A percentile compares a stretch with the other conserved stretches of the same genome.
These are phyloP conservation scores for Microdochium trichocladiopsis DNA, from an alignment of 2,329 filamentous ascomycete species.

Conservation along the genomic window DNA sequence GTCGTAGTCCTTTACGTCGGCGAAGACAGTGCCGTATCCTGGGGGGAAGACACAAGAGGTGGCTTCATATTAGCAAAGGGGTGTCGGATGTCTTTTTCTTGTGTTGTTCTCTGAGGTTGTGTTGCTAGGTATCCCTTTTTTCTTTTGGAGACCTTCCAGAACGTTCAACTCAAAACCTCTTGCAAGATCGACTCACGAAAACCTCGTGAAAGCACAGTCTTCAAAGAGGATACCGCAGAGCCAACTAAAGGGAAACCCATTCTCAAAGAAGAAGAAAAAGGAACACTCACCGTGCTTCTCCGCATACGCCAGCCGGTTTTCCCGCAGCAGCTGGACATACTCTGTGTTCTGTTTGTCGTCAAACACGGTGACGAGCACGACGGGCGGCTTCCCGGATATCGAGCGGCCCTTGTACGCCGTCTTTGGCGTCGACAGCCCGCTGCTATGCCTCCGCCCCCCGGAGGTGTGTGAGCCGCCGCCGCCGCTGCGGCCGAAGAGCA, in stretches of 20 bases:
- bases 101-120: not conserved
- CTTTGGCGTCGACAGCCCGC: constrained; percentile 17
- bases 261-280: too few relatives aligned
- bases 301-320: constrained; percentile 82
- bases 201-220: too few relatives aligned
- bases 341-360: constrained; percentile 59
- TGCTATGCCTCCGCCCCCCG: not conserved
- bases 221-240: too few relatives aligned
- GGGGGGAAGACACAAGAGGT: not conserved
- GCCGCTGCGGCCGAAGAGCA: constrained; percentile 31
- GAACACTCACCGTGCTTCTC: constrained; percentile 62
- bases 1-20: constrained; percentile 69
- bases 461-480: constrained; percentile 13
- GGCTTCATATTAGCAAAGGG: not conserved
- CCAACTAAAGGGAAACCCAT: too few relatives aligned
- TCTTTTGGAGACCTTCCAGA: not conserved
- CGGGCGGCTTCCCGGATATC: constrained; percentile 47
- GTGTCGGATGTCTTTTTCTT: not conserved
- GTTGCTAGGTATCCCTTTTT: too few relatives aligned
- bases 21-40: constrained; percentile 86
- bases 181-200: too few relatives aligned
- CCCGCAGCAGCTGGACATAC: constrained; percentile 67
- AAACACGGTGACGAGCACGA: constrained; percentile 80
- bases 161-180: too few relatives aligned
- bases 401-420: constrained; percentile 23